phyloP scores from a whole-genome alignment of 2,329 filamentous ascomycete genomes.

The Fusarium paranaense region DNA sequence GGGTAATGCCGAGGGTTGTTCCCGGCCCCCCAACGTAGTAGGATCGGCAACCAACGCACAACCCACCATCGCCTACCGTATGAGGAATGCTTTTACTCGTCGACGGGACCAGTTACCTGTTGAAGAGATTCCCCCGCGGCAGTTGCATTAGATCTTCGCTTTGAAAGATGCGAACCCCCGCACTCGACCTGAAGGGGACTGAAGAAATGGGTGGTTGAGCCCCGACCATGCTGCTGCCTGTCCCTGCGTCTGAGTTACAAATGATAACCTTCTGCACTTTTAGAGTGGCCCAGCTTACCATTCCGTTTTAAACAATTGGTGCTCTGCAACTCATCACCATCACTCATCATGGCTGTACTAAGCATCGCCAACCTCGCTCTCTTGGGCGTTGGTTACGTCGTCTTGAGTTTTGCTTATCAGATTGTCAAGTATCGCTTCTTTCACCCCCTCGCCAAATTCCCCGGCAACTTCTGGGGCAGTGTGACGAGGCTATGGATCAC shows the following conservation, averaged over 20 bases:
- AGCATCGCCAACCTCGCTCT: conserved; percentile 17
- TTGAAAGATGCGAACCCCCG: neutral
- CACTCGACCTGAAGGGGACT: neutral
- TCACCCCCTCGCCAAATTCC: conserved; percentile 31
- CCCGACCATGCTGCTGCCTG: neutral
- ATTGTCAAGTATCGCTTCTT: conserved; percentile 31
- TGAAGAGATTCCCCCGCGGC: neutral
- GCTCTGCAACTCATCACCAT: neutral
- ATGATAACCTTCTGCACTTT: neutral
- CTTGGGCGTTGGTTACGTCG: conserved; percentile 13
- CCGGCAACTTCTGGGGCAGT: conserved; percentile 33
- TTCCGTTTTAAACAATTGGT: neutral
- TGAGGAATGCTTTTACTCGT: neutral
- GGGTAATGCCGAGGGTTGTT: neutral
- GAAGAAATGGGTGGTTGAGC: neutral
- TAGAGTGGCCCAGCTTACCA: neutral
- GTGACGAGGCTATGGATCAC: conserved; percentile 39
- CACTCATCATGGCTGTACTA: conserved; percentile 17
- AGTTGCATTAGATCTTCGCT: neutral
- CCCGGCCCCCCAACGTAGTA: neutral
- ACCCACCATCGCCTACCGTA: neutral
- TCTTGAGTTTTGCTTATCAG: conserved; percentile 15
- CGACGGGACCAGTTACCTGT: neutral
- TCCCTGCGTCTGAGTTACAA: neutral
- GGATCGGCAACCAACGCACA: neutral